phyloP scores from a whole-genome alignment of 805 yeast genomes.

The Kluyveromyces siamensis region DNA sequence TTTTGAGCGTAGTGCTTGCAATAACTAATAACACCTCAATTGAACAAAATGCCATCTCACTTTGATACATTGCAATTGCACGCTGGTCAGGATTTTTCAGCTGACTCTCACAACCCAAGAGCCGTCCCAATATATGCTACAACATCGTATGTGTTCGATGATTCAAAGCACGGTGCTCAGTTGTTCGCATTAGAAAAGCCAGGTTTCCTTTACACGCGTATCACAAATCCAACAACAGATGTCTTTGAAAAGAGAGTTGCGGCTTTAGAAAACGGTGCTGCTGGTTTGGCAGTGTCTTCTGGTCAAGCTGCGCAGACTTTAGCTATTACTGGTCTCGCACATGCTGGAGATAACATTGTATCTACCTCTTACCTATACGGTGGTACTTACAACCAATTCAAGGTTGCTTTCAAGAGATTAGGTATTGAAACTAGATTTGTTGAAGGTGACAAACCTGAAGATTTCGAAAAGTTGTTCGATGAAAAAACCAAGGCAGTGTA shows the following conservation, averaged over 20 bases:
- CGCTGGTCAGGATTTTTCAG: constrained; percentile 79
- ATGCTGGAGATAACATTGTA: constrained; percentile 81
- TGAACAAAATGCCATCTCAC: constrained; percentile 41
- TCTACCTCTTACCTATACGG: constrained; percentile 86
- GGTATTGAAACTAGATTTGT: constrained; percentile 85
- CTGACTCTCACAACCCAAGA: constrained; percentile 57
- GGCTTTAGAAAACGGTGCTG: constrained; percentile 86
- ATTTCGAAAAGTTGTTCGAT: constrained; percentile 66
- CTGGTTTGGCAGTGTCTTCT: constrained; percentile 83
- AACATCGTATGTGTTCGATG: constrained; percentile 78
- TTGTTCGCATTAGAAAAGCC: constrained; percentile 76
- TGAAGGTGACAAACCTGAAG: constrained; percentile 65
- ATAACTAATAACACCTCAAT: no score
- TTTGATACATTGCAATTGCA: constrained; percentile 90
- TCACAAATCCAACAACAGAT: constrained; percentile 88
- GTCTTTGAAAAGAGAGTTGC: constrained; percentile 89
- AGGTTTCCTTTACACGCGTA: constrained; percentile 83
- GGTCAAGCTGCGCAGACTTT: constrained; percentile 94
- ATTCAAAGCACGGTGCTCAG: constrained; percentile 88
- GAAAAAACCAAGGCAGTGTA: constrained; percentile 83
- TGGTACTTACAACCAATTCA: constrained; percentile 93
- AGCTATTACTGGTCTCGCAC: constrained; percentile 77
- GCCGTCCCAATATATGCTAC: constrained; percentile 94
- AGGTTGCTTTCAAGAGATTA: constrained; percentile 79
- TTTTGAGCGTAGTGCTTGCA: no score